phyloP scores from a whole-genome alignment of 306 rosid genomes.

The Trifolium dubium region DNA sequence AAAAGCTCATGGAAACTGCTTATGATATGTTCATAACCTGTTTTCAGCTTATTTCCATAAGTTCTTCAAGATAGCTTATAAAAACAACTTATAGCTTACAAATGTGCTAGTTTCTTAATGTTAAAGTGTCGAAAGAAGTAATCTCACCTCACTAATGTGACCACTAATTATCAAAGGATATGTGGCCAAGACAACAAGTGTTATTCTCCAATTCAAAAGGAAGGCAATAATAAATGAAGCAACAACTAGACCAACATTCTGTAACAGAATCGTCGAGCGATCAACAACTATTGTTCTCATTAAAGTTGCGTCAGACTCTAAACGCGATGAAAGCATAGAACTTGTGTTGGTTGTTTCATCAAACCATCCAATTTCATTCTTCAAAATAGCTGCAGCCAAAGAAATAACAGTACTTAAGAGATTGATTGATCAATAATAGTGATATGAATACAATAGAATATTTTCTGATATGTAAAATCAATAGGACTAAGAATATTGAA shows the following conservation, averaged over 20 bases:
- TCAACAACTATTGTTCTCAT: constrained; percentile 84
- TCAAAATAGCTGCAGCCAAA: constrained; percentile 77
- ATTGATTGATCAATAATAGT: no score
- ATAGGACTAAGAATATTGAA: constrained; percentile 15
- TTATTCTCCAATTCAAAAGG: constrained; percentile 92
- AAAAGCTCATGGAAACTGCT: not conserved
- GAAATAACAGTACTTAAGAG: constrained; percentile 20
- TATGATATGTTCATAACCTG: not conserved
- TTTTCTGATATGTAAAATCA: constrained; percentile 16
- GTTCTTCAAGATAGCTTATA: not conserved
- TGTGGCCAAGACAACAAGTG: constrained; percentile 87
- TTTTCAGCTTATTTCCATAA: not conserved
- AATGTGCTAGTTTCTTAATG: constrained; percentile 11
- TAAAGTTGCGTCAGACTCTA: constrained; percentile 84
- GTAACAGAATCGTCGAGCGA: constrained; percentile 78
- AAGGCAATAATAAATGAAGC: constrained; percentile 86
- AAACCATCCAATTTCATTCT: constrained; percentile 97
- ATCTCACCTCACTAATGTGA: constrained; percentile 99
- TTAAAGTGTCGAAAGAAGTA: constrained; percentile 28
- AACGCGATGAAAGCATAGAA: constrained; percentile 85
- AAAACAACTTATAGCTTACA: not conserved
- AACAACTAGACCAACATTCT: constrained; percentile 82
- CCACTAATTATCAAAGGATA: constrained; percentile 91
- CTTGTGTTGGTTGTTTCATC: constrained; percentile 85
- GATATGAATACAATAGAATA: not conserved